Conservation (phyloP, 441 rosid genomes). For the Rhodomyrtus psidioides region DNA sequence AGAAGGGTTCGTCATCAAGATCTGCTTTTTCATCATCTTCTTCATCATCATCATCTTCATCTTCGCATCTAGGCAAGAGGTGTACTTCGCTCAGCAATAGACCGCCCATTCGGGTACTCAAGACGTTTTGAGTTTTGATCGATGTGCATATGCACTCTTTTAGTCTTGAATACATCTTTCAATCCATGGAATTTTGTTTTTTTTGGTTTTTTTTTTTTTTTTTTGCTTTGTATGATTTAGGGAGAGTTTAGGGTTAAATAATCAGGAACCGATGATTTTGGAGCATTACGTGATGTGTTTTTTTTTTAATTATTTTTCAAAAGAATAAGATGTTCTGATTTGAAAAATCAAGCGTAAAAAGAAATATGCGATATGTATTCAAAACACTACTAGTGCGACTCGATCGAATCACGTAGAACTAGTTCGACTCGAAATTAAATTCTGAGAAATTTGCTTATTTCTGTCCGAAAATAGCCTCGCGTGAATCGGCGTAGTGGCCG, state of each 20-base stretch:
- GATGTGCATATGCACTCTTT: no score
- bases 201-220: not conserved
- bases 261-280: not conserved
- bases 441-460: not conserved
- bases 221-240: not conserved
- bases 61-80: constrained; percentile 12
- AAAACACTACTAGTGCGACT: not conserved
- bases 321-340: not conserved
- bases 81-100: not conserved
- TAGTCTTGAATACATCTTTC: not conserved
- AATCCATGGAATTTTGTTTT: not conserved
- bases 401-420: not conserved
- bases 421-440: not conserved
- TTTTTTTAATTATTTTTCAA: not conserved
- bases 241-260: not conserved
- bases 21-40: constrained; percentile 29
- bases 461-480: not conserved
- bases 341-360: not conserved
- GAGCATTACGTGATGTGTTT: not conserved
- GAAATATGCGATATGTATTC: not conserved
- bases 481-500: not conserved
- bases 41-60: constrained; percentile 15
- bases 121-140: not conserved
- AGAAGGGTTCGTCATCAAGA: constrained; percentile 28
- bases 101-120: not conserved